Evolutionary conservation across 2,329 filamentous ascomycete species (phyloP).

Genomic region (Colletotrichum tanaceti): DNA sequence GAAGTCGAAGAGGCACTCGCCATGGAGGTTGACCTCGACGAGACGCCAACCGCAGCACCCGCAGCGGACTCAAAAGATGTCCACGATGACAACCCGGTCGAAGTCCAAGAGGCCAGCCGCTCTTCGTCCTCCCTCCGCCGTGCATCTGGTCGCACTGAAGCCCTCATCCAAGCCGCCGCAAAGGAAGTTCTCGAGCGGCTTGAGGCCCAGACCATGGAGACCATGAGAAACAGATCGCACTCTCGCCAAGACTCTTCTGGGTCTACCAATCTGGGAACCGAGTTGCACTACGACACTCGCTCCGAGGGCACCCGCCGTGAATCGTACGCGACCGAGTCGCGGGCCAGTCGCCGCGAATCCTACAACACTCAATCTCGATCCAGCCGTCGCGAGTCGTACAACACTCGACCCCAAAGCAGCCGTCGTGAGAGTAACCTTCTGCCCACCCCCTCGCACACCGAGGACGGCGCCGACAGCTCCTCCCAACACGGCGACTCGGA

Average conservation of each 20-base stretch:
- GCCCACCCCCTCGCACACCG: constrained; percentile 4
- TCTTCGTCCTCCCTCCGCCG: constrained; percentile 49
- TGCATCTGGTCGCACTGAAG: constrained; percentile 60
- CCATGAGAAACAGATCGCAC: constrained; percentile 44
- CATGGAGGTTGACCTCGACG: neutral
- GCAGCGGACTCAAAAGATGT: constrained; percentile 7
- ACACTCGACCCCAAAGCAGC: constrained; percentile 14
- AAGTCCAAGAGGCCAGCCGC: constrained; percentile 26
- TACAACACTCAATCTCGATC: constrained; percentile 15
- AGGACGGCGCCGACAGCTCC: constrained; percentile 57
- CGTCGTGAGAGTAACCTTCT: constrained; percentile 23
- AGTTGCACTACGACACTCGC: constrained; percentile 46
- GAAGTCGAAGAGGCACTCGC: constrained; percentile 16
- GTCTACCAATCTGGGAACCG: constrained; percentile 46
- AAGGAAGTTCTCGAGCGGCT: constrained; percentile 62
- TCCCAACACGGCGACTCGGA: constrained; percentile 67
- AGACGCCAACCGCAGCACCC: neutral
- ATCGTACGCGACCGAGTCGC: constrained; percentile 28
- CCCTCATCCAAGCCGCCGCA: constrained; percentile 65
- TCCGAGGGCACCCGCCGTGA: constrained; percentile 41
- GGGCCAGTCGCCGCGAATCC: constrained; percentile 20
- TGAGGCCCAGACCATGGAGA: constrained; percentile 49
- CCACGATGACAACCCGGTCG: neutral
- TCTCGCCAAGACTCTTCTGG: constrained; percentile 25
- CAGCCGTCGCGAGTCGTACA: constrained; percentile 29